Base-by-base conservation (phyloP, 1,139 yeast species). In the Magnusiomyces suaveolens region DNA sequence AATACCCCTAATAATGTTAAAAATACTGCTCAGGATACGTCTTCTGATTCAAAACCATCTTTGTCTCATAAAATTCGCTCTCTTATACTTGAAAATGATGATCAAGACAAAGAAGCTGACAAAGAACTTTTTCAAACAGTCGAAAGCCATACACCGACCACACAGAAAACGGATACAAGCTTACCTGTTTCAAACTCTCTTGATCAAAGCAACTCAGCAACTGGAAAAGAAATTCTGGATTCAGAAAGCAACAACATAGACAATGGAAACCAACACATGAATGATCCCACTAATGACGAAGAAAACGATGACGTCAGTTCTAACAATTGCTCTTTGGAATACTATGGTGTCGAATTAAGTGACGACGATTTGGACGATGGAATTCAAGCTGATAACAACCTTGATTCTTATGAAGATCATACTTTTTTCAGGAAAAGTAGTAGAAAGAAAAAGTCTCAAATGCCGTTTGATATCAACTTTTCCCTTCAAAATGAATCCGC, bases 291-390 rank as follows among this genome's bases (percentile, higher is more conserved):
- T n/a, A 16, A 36, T 10, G 41, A 36, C 10, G 23, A 25, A 6
- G 36, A 25, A 21, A 25, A 16, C 16, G 23, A 46, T 29, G 48
- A 29, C 8, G 21, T 26, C 16, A 46, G 36, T n/a, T 46, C 48
- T 12, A 21, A 24, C 18, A 46, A 46, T 18, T 46, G 48, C 29
- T 46, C 48, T 2, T 32, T 46, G 6, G 48, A 46, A 23, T 46
- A 46, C 38, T 46, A 46, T 18, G 48, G 48, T 12, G 29, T 46
- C 2, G 48, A 46, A 20, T 14, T 46, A 25, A 46, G 48, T 25
- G 48, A 46, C 23, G 48, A 32, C 12, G 48, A 46, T 16, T 46
- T 46, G 4, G 46, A 43, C 12, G 33, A 29, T 29, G 33, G 33
- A 6, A 36, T 10, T 18, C 18, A 10, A 36, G 16, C 8, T 36